Evolutionary conservation across 129 eudicot genomes (phyloP).

Genomic region (Arctium lappa): DNA sequence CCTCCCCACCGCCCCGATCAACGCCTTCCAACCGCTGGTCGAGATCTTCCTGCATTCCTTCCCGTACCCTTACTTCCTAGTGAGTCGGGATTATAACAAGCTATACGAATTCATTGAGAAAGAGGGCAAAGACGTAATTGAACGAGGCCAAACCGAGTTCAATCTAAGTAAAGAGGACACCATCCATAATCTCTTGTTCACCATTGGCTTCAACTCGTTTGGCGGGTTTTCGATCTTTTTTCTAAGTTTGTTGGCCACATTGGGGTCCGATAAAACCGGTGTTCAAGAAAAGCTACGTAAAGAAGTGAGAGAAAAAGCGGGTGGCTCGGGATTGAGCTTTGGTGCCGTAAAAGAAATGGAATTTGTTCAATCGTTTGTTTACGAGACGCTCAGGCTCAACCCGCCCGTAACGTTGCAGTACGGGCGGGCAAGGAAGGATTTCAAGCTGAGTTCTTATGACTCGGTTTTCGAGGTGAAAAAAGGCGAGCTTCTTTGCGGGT

Average conservation of each 20-base stretch:
- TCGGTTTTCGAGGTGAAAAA: constrained; percentile 40
- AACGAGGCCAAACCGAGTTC: constrained; percentile 38
- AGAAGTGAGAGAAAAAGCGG: constrained; percentile 40
- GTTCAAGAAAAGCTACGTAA: constrained; percentile 28
- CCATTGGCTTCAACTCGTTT: constrained; percentile 53
- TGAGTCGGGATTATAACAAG: constrained; percentile 40
- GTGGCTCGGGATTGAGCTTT: constrained; percentile 24
- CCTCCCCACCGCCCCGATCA: constrained; percentile 29
- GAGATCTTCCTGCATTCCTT: constrained; percentile 51
- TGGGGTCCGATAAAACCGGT: constrained; percentile 22
- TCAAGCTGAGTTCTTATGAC: constrained; percentile 47
- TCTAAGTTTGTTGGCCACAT: constrained; percentile 27
- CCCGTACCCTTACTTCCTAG: constrained; percentile 34
- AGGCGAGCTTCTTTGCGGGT: constrained; percentile 62
- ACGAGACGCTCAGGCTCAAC: constrained; percentile 54
- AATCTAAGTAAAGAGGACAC: constrained; percentile 50
- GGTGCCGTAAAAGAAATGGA: constrained; percentile 39
- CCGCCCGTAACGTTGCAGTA: constrained; percentile 62
- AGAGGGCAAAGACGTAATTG: constrained; percentile 26
- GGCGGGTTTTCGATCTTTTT: constrained; percentile 46
- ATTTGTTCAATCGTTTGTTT: constrained; percentile 46
- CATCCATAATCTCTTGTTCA: constrained; percentile 52
- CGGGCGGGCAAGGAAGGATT: constrained; percentile 53
- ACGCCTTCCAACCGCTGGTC: constrained; percentile 32
- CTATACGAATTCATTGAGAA: constrained; percentile 36